Conservation (phyloP, 768 basidiomycete species). For the Mycena alexandri region DNA sequence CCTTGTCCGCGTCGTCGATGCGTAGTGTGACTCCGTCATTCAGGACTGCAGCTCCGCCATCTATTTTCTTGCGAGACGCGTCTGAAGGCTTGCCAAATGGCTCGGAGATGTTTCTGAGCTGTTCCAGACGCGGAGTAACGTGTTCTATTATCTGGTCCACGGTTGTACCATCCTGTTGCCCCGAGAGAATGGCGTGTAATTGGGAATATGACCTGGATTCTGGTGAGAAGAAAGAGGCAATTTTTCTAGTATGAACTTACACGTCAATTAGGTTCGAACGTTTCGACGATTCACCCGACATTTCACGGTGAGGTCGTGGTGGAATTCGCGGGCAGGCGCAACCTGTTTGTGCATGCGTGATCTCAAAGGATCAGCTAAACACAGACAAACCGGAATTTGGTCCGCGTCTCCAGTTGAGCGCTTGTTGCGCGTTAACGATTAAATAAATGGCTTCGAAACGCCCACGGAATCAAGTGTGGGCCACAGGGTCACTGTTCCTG, state of each 20-base stretch:
- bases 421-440: no score
- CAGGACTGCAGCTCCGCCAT: slow-evolving; percentile 77
- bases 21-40: slow-evolving; percentile 71
- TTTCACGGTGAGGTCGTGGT: no score
- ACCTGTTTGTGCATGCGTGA: no score
- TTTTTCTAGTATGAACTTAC: slow-evolving; percentile 53
- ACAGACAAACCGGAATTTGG: no score
- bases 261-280: slow-evolving; percentile 81
- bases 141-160: slow-evolving; percentile 71
- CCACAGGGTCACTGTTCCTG: no score
- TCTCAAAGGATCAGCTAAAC: no score
- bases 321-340: no score
- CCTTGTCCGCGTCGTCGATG: slow-evolving; percentile 78
- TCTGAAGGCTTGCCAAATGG: slow-evolving; percentile 80
- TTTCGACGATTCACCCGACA: slow-evolving; percentile 64
- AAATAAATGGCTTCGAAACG: no score
- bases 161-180: slow-evolving; percentile 69
- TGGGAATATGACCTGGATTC: slow-evolving; percentile 45
- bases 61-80: slow-evolving; percentile 74
- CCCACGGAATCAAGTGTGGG: no score
- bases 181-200: slow-evolving; percentile 70
- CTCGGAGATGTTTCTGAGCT: slow-evolving; percentile 67
- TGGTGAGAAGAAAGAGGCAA: slow-evolving; percentile 8
- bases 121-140: slow-evolving; percentile 67
- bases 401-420: no score